phyloP scores from a whole-genome alignment of 176 grass and related monocot genomes.

The Musa troglodytarum region DNA sequence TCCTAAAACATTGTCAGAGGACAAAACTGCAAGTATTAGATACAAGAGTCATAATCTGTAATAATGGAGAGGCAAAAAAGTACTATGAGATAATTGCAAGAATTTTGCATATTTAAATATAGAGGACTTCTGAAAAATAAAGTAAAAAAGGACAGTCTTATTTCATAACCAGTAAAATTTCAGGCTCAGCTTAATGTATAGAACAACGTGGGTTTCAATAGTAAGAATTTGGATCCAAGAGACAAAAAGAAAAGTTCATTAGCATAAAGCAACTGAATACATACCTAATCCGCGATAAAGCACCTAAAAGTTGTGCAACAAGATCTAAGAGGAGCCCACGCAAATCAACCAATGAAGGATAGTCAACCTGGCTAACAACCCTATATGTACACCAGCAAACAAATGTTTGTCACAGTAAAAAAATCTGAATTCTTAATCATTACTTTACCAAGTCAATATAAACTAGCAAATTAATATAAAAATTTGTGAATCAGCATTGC shows the following conservation, averaged over 20 bases:
- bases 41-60: no score
- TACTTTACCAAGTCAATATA: background rate
- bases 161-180: no score
- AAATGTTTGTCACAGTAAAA: background rate
- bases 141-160: no score
- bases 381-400: conserved; percentile 21
- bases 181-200: no score
- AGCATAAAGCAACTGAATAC: conserved; percentile 22
- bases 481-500: background rate
- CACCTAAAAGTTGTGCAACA: conserved; percentile 86
- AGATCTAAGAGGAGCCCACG: conserved; percentile 89
- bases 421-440: background rate
- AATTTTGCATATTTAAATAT: no score
- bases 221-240: background rate
- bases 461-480: background rate
- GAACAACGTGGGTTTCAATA: background rate
- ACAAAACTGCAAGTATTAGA: no score
- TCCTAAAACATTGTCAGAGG: no score
- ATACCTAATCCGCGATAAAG: conserved; percentile 91
- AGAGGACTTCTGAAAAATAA: no score
- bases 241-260: conserved; percentile 8
- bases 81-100: no score
- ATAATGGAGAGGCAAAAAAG: no score
- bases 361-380: conserved; percentile 92
- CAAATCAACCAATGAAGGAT: conserved; percentile 96